These are phyloP conservation scores for Limtongozyma cylindracea DNA, from an alignment of 805 yeast species.

Conservation along the genomic window DNA sequence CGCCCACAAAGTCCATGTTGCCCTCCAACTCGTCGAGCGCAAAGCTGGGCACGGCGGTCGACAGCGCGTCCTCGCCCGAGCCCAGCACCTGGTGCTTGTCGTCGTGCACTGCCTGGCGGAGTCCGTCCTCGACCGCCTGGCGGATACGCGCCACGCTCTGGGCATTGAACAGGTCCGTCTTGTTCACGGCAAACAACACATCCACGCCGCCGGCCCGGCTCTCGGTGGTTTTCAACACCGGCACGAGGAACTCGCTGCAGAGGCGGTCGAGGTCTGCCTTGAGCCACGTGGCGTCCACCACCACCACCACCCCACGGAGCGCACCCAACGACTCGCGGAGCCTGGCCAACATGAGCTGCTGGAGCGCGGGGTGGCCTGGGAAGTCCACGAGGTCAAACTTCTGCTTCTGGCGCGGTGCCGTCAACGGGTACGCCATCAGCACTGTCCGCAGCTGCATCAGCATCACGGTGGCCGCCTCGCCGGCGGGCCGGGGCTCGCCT, in stretches of 20 bases:
- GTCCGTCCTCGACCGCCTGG: constrained; percentile 28
- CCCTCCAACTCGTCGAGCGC: constrained; percentile 49
- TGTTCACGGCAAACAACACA: constrained; percentile 59
- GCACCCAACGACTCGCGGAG: constrained; percentile 12
- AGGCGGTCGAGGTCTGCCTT: constrained; percentile 15
- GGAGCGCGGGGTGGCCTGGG: constrained; percentile 75
- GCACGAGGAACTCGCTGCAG: constrained; percentile 21
- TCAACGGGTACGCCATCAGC: constrained; percentile 9
- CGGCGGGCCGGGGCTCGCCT: constrained; percentile 1
- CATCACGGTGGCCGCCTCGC: constrained; percentile 7
- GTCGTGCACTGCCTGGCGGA: constrained; percentile 22
- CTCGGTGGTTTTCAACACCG: constrained; percentile 38
- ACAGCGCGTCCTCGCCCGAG: constrained; percentile 13
- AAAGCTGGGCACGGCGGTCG: constrained; percentile 25
- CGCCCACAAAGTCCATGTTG: constrained; percentile 41
- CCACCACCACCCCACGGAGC: constrained; percentile 41
- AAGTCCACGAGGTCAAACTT: constrained; percentile 36
- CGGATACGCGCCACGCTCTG: constrained; percentile 41
- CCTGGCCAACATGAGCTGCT: constrained; percentile 24
- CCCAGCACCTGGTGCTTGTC: constrained; percentile 9
- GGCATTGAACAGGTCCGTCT: constrained; percentile 65
- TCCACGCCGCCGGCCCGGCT: constrained; percentile 43
- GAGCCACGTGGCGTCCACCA: constrained; percentile 52
- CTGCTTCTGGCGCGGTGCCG: constrained; percentile 11
- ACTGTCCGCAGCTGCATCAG: constrained; percentile 12